Percentiles rank a stretch among this genome's conserved stretches.
phyloP scores from a whole-genome alignment of 1,284 basidiomycete species.

The Leccinum variabile region DNA sequence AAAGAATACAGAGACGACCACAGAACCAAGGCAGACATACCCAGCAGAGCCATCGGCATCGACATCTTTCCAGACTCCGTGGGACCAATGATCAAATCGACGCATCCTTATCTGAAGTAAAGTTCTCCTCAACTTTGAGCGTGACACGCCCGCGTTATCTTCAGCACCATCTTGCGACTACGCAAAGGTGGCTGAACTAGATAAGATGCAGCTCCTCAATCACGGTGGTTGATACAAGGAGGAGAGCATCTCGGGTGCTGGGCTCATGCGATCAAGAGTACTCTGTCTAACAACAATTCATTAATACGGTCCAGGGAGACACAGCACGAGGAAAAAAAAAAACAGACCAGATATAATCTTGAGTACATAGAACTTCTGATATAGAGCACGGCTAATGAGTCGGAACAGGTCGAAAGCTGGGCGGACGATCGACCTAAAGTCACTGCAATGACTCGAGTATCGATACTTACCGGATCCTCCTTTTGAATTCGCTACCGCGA shows the following conservation, averaged over 20 bases:
- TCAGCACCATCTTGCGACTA: neutral
- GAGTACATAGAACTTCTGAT: too few species aligned
- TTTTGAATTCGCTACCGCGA: too few species aligned
- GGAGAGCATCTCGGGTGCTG: neutral
- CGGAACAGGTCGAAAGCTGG: too few species aligned
- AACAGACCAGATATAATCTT: too few species aligned
- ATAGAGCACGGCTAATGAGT: too few species aligned
- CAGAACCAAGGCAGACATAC: neutral
- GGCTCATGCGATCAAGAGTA: slow-evolving; percentile 3
- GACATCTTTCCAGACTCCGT: neutral
- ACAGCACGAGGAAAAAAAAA: neutral
- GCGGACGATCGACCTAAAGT: too few species aligned
- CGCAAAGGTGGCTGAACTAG: slow-evolving; percentile 1
- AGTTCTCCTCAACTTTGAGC: neutral
- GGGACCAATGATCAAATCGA: slow-evolving; percentile 2
- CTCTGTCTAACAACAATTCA: neutral
- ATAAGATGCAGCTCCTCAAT: neutral
- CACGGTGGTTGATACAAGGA: neutral
- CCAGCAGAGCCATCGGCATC: slow-evolving; percentile 1
- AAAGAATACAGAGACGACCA: neutral
- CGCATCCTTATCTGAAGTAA: neutral
- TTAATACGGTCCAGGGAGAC: slow-evolving; percentile 1
- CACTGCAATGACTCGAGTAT: too few species aligned
- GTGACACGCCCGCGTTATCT: neutral
- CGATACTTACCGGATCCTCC: too few species aligned